Conservation (phyloP, 352 stramenopile species). For the Phytopythium vexans region DNA sequence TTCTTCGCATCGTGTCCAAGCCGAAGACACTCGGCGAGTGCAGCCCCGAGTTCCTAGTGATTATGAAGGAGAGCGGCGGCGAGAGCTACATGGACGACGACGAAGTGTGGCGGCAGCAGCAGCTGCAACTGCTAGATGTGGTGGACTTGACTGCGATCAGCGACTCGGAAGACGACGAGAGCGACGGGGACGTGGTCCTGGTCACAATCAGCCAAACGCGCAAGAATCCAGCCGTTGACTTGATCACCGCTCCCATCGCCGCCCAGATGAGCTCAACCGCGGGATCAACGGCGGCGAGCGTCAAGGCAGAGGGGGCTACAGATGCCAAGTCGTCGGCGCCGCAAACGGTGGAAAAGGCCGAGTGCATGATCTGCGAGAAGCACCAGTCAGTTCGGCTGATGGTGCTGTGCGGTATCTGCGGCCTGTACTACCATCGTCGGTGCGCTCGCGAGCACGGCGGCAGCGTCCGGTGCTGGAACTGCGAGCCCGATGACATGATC, state of each 20-base stretch:
- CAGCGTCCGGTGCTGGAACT: conserved; percentile 72
- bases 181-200: conserved; percentile 26
- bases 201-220: conserved; percentile 7
- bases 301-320: background rate
- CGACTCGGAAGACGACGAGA: conserved; percentile 39
- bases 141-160: conserved; percentile 63
- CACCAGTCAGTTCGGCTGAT: conserved; percentile 30
- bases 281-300: background rate
- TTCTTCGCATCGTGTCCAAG: conserved; percentile 8
- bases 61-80: conserved; percentile 43
- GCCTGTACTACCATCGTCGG: conserved; percentile 67
- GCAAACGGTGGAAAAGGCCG: conserved; percentile 25
- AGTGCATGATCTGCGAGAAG: conserved; percentile 60
- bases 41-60: conserved; percentile 37
- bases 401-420: conserved; percentile 41
- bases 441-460: conserved; percentile 73
- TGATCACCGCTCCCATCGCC: conserved; percentile 1
- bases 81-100: conserved; percentile 37
- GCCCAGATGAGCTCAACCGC: background rate
- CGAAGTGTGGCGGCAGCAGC: conserved; percentile 29
- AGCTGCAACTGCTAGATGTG: conserved; percentile 43
- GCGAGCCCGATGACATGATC: conserved; percentile 68
- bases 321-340: conserved; percentile 3
- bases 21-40: conserved; percentile 26
- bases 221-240: background rate